Evolutionary conservation across 495 filamentous ascomycete species (phyloP).

Genomic region (Xylaria intraflava): DNA sequence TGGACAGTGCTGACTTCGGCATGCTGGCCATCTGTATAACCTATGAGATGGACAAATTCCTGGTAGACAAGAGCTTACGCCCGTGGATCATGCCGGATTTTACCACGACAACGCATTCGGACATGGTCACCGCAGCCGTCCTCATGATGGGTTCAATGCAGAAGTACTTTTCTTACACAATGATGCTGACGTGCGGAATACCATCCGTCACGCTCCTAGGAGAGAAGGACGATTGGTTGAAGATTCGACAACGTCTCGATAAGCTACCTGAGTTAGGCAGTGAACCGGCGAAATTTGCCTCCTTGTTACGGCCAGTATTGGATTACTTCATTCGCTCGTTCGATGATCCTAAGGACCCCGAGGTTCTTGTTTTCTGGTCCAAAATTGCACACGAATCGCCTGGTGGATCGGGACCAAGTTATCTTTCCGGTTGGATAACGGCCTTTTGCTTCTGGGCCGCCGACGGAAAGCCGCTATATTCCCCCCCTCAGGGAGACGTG

Average conservation of each 20-base stretch:
- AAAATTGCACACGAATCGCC: slow-evolving; percentile 21
- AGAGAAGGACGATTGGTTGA: slow-evolving; percentile 28
- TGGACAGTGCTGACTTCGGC: slow-evolving; percentile 17
- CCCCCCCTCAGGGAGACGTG: too few relatives aligned
- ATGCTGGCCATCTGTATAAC: background rate
- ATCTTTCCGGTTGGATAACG: background rate
- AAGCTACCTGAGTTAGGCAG: slow-evolving; percentile 27
- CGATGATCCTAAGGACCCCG: slow-evolving; percentile 26
- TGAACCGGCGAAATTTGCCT: slow-evolving; percentile 26
- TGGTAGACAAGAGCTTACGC: slow-evolving; percentile 20
- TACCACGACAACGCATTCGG: slow-evolving; percentile 28
- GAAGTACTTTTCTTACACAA: slow-evolving; percentile 26
- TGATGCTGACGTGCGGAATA: slow-evolving; percentile 28
- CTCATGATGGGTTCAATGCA: slow-evolving; percentile 37
- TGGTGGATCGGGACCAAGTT: background rate
- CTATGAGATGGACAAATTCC: slow-evolving; percentile 19
- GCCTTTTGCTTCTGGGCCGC: background rate
- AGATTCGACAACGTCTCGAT: slow-evolving; percentile 24
- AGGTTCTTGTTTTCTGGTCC: slow-evolving; percentile 38
- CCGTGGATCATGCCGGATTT: slow-evolving; percentile 35
- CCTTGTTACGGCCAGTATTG: slow-evolving; percentile 30
- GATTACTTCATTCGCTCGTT: slow-evolving; percentile 30
- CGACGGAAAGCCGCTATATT: background rate
- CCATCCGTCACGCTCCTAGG: slow-evolving; percentile 37
- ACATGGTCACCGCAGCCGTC: slow-evolving; percentile 28